phyloP scores from a whole-genome alignment of 2,329 filamentous ascomycete genomes.

The Boeremia exigua region DNA sequence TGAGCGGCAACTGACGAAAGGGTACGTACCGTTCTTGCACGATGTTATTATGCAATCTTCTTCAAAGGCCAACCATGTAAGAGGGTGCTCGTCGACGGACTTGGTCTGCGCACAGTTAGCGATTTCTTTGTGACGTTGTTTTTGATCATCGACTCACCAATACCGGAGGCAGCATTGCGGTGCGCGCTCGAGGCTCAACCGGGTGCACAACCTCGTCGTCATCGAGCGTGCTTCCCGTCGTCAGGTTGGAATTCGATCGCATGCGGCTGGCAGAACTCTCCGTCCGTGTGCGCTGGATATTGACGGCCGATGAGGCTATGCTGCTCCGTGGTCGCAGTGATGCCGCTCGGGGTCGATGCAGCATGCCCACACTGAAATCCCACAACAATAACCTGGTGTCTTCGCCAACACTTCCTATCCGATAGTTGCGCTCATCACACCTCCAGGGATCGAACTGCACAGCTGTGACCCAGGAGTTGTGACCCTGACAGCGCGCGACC shows the following conservation, averaged over 20 bases:
- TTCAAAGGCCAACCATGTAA: conserved; percentile 92
- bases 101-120: conserved; percentile 66
- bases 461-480: conserved; percentile 92
- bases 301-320: conserved; percentile 56
- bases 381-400: conserved; percentile 89
- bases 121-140: conserved; percentile 3
- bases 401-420: conserved; percentile 94
- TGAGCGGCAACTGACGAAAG: conserved; percentile 10
- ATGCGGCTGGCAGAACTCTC: conserved; percentile 67
- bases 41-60: conserved; percentile 92
- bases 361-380: conserved; percentile 98
- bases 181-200: conserved; percentile 83
- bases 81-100: conserved; percentile 80
- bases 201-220: conserved; percentile 73
- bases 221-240: conserved; percentile 59
- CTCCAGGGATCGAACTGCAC: conserved; percentile 97
- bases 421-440: conserved; percentile 93
- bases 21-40: conserved; percentile 79
- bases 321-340: conserved; percentile 64
- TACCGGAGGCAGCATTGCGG: conserved; percentile 87
- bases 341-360: conserved; percentile 82
- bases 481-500: conserved; percentile 90
- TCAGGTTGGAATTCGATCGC: conserved; percentile 73
- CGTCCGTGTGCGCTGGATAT: conserved; percentile 59
- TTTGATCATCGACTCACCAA: conserved; percentile 64